Evolutionary conservation across 805 yeast genomes (phyloP).

Genomic region (Grigorovia humatica): DNA sequence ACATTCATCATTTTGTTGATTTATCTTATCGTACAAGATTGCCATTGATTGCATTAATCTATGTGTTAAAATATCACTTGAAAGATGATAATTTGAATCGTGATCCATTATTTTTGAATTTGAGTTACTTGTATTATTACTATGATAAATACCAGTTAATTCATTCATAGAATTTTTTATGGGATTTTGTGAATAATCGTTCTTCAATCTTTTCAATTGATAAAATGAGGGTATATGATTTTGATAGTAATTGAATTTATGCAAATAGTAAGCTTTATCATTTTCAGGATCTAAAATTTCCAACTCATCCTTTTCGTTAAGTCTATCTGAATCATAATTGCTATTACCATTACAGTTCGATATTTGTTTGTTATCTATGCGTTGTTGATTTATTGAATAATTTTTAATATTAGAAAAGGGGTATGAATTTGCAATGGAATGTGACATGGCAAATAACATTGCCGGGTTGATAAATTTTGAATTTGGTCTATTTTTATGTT

Average conservation of each 20-base stretch:
- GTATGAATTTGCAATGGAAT: neutral
- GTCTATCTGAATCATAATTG: neutral
- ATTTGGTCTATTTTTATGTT: slow-evolving; percentile 13
- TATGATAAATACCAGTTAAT: slow-evolving; percentile 37
- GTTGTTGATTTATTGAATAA: neutral
- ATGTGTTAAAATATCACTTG: slow-evolving; percentile 47
- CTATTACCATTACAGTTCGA: neutral
- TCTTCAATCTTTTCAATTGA: slow-evolving; percentile 49
- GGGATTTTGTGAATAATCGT: slow-evolving; percentile 63
- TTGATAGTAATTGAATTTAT: neutral
- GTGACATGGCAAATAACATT: neutral
- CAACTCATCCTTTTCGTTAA: neutral
- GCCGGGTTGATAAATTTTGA: neutral
- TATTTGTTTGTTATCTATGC: neutral
- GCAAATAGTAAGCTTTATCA: neutral
- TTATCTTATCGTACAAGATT: slow-evolving; percentile 34
- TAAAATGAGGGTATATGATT: slow-evolving; percentile 33
- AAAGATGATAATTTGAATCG: slow-evolving; percentile 25
- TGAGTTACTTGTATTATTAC: neutral
- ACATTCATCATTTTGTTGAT: slow-evolving; percentile 37
- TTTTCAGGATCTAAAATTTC: neutral
- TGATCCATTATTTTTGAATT: slow-evolving; percentile 14
- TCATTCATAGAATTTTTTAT: slow-evolving; percentile 41
- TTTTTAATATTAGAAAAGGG: neutral
- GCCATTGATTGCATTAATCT: slow-evolving; percentile 49